phyloP scores from a whole-genome alignment of 345 rosid genomes.

The Acer negundo region DNA sequence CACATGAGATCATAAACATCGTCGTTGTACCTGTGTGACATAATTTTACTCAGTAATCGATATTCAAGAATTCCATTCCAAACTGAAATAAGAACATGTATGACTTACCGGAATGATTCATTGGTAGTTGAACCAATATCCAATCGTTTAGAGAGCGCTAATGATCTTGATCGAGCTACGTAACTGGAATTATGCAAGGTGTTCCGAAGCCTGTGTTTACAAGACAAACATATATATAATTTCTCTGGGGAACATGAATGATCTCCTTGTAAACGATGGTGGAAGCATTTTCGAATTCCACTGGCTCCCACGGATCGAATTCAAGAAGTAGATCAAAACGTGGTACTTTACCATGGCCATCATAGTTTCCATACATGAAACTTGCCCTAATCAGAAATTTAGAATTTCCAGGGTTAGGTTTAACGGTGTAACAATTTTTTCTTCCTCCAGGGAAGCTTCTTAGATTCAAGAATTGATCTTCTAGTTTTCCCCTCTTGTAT shows the following conservation, averaged over 20 bases:
- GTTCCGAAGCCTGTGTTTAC: too few species aligned
- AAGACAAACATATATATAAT: too few species aligned
- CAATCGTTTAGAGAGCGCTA: background rate
- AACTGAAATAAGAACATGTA: background rate
- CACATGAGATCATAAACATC: slow-evolving; percentile 26
- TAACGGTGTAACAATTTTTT: slow-evolving; percentile 35
- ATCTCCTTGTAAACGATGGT: slow-evolving; percentile 10
- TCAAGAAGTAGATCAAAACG: slow-evolving; percentile 57
- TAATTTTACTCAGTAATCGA: background rate
- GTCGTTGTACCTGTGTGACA: background rate
- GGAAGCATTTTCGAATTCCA: slow-evolving; percentile 24
- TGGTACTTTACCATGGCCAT: slow-evolving; percentile 28
- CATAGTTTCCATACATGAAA: slow-evolving; percentile 61
- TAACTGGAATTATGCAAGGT: slow-evolving; percentile 31
- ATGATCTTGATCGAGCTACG: slow-evolving; percentile 19
- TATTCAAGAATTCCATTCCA: background rate
- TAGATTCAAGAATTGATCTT: slow-evolving; percentile 27
- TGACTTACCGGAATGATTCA: slow-evolving; percentile 25
- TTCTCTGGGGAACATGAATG: too few species aligned
- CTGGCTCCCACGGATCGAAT: slow-evolving; percentile 37
- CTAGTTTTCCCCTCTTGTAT: slow-evolving; percentile 10
- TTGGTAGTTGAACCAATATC: slow-evolving; percentile 23
- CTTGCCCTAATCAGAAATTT: slow-evolving; percentile 50
- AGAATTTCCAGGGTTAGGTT: slow-evolving; percentile 23
- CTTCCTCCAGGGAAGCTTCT: slow-evolving; percentile 42